Evolutionary conservation across 1,139 yeast genomes (phyloP).

Genomic region (Blastobotrys capitulatus): DNA sequence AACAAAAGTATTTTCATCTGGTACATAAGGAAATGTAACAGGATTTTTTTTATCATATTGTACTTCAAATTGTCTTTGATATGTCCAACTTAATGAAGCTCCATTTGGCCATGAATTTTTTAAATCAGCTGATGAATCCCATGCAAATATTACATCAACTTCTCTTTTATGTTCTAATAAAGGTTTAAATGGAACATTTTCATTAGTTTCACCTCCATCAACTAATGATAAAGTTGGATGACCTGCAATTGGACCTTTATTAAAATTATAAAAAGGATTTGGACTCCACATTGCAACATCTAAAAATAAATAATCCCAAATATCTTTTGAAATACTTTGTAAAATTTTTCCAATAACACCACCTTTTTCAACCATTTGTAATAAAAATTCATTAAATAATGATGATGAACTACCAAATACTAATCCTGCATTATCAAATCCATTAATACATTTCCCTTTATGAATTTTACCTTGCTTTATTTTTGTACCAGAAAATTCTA

Average conservation of each 20-base stretch:
- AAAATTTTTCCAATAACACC: background rate
- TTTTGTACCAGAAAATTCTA: constrained; percentile 70
- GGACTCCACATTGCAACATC: constrained; percentile 64
- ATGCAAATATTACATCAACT: constrained; percentile 77
- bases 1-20: constrained; percentile 55
- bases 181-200: constrained; percentile 76
- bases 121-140: constrained; percentile 80
- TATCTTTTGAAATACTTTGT: background rate
- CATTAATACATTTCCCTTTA: constrained; percentile 46
- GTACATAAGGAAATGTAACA: constrained; percentile 74
- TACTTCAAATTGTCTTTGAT: constrained; percentile 42
- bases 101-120: constrained; percentile 56
- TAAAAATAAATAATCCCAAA: constrained; percentile 27
- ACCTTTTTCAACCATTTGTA: background rate
- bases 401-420: constrained; percentile 73
- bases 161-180: constrained; percentile 62
- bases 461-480: constrained; percentile 58
- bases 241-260: constrained; percentile 10
- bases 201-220: constrained; percentile 88
- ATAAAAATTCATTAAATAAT: constrained; percentile 56
- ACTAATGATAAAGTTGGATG: constrained; percentile 53
- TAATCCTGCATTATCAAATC: constrained; percentile 72
- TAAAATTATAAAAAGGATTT: constrained; percentile 53
- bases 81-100: constrained; percentile 56
- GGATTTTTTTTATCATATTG: constrained; percentile 23